These are phyloP conservation scores for Marchantia paleacea DNA, from an alignment of 225 moss, liverwort and hornwort species.

Conservation along the genomic window DNA sequence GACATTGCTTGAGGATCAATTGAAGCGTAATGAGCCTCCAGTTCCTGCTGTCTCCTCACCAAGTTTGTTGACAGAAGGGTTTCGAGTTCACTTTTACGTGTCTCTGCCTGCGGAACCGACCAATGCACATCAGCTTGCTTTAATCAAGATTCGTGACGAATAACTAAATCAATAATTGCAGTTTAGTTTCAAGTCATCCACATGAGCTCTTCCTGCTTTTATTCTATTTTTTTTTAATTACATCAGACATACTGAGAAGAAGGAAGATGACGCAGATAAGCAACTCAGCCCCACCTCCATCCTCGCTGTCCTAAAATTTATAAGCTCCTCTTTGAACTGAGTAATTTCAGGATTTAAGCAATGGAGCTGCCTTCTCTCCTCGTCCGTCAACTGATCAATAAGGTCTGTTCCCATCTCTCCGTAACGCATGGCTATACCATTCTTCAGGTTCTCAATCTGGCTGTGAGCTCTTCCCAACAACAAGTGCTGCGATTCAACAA, in stretches of 20 bases:
- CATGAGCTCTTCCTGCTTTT: neutral
- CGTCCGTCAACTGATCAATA: conserved; percentile 76
- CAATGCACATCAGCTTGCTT: neutral
- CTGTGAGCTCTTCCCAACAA: conserved; percentile 62
- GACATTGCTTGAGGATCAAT: conserved; percentile 67
- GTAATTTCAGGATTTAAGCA: conserved; percentile 85
- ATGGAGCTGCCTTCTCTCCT: conserved; percentile 61
- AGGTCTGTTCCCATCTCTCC: conserved; percentile 83
- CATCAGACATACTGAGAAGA: neutral
- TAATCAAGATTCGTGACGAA: too few species aligned
- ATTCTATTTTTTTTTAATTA: neutral
- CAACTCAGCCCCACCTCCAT: conserved; percentile 58
- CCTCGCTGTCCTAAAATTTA: conserved; percentile 62
- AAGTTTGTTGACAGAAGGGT: conserved; percentile 78
- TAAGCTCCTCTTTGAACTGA: conserved; percentile 67
- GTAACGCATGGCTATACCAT: conserved; percentile 60
- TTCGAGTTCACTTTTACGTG: conserved; percentile 85
- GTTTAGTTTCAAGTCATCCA: neutral
- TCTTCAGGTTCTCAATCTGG: conserved; percentile 71
- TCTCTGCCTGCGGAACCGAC: conserved; percentile 58
- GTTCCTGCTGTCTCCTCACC: conserved; percentile 77
- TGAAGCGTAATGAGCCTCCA: conserved; percentile 67
- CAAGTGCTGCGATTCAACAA: conserved; percentile 49
- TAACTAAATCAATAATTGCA: neutral
- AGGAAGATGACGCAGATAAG: too few species aligned